A percentile compares a stretch with the other conserved stretches of the same genome.
Conservation (phyloP, 169 alveolate genomes). For the Eimeria sp. region DNA sequence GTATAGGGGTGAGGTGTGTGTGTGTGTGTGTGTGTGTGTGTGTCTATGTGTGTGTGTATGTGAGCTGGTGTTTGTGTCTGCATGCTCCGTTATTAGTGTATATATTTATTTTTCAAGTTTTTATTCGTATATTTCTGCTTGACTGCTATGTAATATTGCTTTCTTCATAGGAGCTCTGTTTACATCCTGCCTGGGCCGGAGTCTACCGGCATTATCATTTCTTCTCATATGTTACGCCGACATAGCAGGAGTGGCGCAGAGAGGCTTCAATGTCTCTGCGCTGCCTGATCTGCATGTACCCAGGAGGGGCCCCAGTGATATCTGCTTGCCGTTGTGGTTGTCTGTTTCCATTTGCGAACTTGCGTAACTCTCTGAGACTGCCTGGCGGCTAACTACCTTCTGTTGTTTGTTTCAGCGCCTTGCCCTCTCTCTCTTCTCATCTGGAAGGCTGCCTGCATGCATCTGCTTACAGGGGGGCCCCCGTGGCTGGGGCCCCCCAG, state of each 20-base stretch:
- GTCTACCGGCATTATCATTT: background rate
- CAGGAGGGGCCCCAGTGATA: background rate
- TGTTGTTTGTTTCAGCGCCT: background rate
- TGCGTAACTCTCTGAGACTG: background rate
- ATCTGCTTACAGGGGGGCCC: background rate
- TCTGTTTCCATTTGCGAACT: background rate
- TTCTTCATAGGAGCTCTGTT: background rate
- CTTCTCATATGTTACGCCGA: background rate
- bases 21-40: background rate
- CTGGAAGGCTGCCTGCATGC: background rate
- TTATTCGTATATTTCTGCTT: background rate
- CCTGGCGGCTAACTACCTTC: background rate
- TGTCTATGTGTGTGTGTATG: background rate
- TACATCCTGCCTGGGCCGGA: background rate
- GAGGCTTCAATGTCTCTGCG: background rate
- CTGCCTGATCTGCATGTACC: background rate
- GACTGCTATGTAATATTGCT: background rate
- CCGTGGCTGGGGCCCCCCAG: constrained; percentile 53
- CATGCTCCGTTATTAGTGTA: background rate
- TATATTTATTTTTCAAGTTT: background rate
- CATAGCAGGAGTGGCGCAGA: background rate
- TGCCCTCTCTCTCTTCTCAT: background rate
- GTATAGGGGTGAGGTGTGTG: background rate
- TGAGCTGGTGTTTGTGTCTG: background rate
- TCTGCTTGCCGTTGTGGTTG: background rate